Evolutionary conservation across 805 yeast genomes (phyloP).

Genomic region (Zygoascus ofunaensis): DNA sequence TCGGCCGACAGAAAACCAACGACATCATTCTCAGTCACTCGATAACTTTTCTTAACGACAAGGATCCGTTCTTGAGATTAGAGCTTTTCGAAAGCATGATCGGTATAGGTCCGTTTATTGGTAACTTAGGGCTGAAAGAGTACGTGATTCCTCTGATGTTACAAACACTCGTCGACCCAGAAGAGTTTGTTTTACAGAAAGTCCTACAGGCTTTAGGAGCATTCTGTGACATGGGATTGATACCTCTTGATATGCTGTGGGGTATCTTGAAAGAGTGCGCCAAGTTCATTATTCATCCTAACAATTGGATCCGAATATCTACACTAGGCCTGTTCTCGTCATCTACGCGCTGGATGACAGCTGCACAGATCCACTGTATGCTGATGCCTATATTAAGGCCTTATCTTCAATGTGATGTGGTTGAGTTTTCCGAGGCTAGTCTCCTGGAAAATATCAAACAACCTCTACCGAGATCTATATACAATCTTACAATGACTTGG

Average conservation of each 20-base stretch:
- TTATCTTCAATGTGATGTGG: constrained; percentile 67
- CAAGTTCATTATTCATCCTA: constrained; percentile 72
- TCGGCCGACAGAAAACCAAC: constrained; percentile 81
- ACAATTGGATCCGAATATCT: constrained; percentile 71
- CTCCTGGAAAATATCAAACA: constrained; percentile 58
- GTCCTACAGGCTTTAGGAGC: constrained; percentile 55
- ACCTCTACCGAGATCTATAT: constrained; percentile 60
- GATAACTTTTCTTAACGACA: constrained; percentile 83
- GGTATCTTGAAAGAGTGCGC: constrained; percentile 44
- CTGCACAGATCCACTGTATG: constrained; percentile 77
- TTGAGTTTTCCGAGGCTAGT: constrained; percentile 55
- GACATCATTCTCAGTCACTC: constrained; percentile 84
- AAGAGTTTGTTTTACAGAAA: constrained; percentile 67
- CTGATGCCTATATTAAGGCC: constrained; percentile 73
- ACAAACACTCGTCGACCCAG: constrained; percentile 77
- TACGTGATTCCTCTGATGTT: constrained; percentile 76
- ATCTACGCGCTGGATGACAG: constrained; percentile 50
- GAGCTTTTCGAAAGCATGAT: constrained; percentile 65
- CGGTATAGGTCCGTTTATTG: constrained; percentile 69
- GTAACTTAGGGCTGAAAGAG: constrained; percentile 74
- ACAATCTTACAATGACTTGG: constrained; percentile 61
- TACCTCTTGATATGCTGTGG: constrained; percentile 44
- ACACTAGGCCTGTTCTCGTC: constrained; percentile 53
- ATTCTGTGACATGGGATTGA: constrained; percentile 47
- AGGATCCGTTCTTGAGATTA: constrained; percentile 54